Percentiles rank a stretch among this genome's conserved stretches.
Conservation (phyloP, 768 basidiomycete species). For the Scleroderma bovista region DNA sequence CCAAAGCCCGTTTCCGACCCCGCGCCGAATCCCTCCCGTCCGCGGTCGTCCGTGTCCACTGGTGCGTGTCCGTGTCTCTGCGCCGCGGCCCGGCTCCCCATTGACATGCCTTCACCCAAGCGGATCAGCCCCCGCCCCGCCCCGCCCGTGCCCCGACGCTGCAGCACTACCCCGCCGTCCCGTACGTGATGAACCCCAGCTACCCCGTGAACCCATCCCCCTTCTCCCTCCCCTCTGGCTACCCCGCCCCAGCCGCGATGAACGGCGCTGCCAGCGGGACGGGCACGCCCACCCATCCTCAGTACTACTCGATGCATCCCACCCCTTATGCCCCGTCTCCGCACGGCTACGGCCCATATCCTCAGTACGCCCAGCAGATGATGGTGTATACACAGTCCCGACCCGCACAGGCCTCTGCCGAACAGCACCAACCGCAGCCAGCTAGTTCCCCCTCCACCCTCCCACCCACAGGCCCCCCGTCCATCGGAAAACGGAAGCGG, state of each 20-base stretch:
- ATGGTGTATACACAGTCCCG: slow-evolving; percentile 54
- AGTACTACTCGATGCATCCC: slow-evolving; percentile 57
- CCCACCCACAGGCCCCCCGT: slow-evolving; percentile 28
- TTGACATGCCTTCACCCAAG: slow-evolving; percentile 9
- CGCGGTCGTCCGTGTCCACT: slow-evolving; percentile 6
- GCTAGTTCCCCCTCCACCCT: slow-evolving; percentile 27
- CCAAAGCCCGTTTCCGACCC: slow-evolving; percentile 12
- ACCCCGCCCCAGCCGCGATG: slow-evolving; percentile 26
- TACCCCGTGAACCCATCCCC: slow-evolving; percentile 59
- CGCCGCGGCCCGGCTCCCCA: slow-evolving; percentile 12
- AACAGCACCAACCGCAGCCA: slow-evolving; percentile 24
- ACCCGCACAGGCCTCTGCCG: background rate
- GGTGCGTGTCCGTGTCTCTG: slow-evolving; percentile 15
- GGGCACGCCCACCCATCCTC: slow-evolving; percentile 35
- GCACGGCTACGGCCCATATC: slow-evolving; percentile 51
- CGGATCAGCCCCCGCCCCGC: slow-evolving; percentile 20
- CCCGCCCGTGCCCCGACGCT: slow-evolving; percentile 38
- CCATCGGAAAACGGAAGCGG: slow-evolving; percentile 59
- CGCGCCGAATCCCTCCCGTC: slow-evolving; percentile 16
- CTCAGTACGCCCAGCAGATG: slow-evolving; percentile 53
- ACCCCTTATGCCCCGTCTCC: slow-evolving; percentile 40
- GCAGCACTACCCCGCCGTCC: slow-evolving; percentile 52
- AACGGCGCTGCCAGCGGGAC: slow-evolving; percentile 38
- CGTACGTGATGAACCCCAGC: slow-evolving; percentile 63
- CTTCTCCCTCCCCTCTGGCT: slow-evolving; percentile 36